Base-by-base conservation (phyloP, 495 filamentous ascomycete genomes). In the Emericellopsis terricola region DNA sequence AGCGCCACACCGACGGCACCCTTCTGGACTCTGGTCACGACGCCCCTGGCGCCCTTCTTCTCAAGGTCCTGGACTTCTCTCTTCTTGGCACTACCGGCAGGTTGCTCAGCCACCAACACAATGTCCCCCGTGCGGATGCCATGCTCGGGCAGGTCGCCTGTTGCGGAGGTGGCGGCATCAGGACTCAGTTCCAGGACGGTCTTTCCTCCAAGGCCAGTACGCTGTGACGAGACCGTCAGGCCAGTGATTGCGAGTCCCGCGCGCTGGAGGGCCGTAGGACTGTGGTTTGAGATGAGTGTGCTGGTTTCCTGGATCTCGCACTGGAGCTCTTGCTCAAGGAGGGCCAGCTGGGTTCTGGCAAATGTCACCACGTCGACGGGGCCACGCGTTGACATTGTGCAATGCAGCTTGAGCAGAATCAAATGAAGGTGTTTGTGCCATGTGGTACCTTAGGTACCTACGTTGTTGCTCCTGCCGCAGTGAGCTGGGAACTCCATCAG, bases 121-220 rank as follows among this genome's bases (percentile, higher is more conserved):
- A 96, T 77, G 59, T 97, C 89, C 2, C 89, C 91, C 0, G 74
- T 71, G 0, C 89, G 58, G 24, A 97, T 66, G 6, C 84, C 87
- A 67, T 94, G 82, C 40, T 85, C 73, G 0, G 74, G 74, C 2
- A 93, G 46, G 13, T 73, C 64, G 0, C 21, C 29, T 4, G 31
- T n/a, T 3, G 34, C 24, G 1, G 61, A 48, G 10, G 80, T 66
- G 2, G 86, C 84, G 2, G 65, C 44, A 45, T 96, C 87, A 0
- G 73, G 66, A 2, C 58, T 66, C 15, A 96, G 75, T 45, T 93
- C 85, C 13, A 93, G 56, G 2, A 97, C 73, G 0, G 80, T 80
- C 24, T 82, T 78, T 1, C 89, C 91, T 15, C 87, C 91, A 7
- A 94, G 56, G 0, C 89, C 91, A 0, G 89, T 96, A n/a, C 86